phyloP scores from a whole-genome alignment of 164 flowering plant species.

The Paratinospora sagittata region DNA sequence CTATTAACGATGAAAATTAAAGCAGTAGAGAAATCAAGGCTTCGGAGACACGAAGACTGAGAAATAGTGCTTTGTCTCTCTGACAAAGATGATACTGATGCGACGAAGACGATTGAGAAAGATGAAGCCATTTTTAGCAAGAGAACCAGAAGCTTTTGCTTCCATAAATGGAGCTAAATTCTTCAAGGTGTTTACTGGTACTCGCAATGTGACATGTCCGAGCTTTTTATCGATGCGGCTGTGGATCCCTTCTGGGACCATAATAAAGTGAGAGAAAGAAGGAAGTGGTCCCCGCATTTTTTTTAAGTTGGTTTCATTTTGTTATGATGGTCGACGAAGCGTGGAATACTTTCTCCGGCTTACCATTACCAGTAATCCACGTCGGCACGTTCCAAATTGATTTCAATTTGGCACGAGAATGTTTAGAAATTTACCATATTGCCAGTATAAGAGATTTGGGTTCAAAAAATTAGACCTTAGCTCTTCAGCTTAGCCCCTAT shows the following conservation, averaged over 20 bases:
- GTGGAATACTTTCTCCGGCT: not conserved
- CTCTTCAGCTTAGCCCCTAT: too few relatives aligned
- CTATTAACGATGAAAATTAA: not conserved
- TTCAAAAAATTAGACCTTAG: too few relatives aligned
- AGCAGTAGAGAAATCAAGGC: too few relatives aligned
- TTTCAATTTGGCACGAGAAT: too few relatives aligned
- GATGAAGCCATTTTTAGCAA: conserved; percentile 3
- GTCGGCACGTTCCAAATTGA: too few relatives aligned
- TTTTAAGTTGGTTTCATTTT: too few relatives aligned
- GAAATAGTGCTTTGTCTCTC: not conserved
- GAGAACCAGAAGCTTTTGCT: conserved; percentile 14
- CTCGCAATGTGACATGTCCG: conserved; percentile 8
- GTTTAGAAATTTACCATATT: too few relatives aligned
- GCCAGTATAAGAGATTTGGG: too few relatives aligned
- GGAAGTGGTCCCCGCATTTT: too few relatives aligned
- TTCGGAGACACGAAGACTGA: not conserved
- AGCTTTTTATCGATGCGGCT: not conserved
- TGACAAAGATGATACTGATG: not conserved
- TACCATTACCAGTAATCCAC: too few relatives aligned
- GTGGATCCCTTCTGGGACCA: not conserved
- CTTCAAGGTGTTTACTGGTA: not conserved
- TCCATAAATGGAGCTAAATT: conserved; percentile 10
- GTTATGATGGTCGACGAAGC: not conserved
- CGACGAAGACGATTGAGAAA: not conserved
- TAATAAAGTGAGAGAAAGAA: not conserved